phyloP scores from a whole-genome alignment of 228 moss, liverwort and hornwort species.

The Sphagnum magellanicum region DNA sequence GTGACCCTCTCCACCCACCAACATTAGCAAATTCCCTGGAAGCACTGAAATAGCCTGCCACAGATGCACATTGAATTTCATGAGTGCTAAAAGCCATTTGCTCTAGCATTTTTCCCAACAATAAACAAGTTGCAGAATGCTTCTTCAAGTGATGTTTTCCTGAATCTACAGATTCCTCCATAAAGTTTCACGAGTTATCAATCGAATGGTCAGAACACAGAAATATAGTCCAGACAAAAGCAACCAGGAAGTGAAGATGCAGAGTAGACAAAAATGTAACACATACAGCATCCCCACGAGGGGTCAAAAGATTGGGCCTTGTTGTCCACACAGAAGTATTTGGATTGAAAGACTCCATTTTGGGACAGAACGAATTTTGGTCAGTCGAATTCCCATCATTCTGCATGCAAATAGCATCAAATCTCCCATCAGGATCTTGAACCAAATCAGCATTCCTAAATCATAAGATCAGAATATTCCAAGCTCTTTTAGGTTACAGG shows the following conservation, averaged over 20 bases:
- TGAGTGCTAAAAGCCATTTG: no score
- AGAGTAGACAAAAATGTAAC: no score
- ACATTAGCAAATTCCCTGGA: constrained; percentile 60
- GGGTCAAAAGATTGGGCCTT: constrained; percentile 61
- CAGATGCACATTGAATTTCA: not conserved
- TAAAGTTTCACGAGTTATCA: not conserved
- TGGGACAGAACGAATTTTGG: constrained; percentile 42
- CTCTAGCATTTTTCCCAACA: no score
- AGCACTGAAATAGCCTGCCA: constrained; percentile 64
- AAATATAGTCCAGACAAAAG: no score
- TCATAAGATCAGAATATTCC: no score
- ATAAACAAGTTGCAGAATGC: not conserved
- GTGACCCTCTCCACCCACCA: constrained; percentile 92
- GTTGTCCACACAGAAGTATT: constrained; percentile 54
- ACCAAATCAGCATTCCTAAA: no score
- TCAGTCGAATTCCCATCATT: constrained; percentile 12
- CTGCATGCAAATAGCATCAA: constrained; percentile 15
- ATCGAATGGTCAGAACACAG: not conserved
- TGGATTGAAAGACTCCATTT: constrained; percentile 81
- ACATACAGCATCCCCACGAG: constrained; percentile 86
- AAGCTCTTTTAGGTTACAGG: no score
- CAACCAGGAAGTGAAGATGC: no score
- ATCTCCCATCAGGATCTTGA: not conserved
- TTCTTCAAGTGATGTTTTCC: not conserved
- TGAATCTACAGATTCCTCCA: not conserved